phyloP scores from a whole-genome alignment of 176 grass and related monocot genomes.

The Phragmites australis region DNA sequence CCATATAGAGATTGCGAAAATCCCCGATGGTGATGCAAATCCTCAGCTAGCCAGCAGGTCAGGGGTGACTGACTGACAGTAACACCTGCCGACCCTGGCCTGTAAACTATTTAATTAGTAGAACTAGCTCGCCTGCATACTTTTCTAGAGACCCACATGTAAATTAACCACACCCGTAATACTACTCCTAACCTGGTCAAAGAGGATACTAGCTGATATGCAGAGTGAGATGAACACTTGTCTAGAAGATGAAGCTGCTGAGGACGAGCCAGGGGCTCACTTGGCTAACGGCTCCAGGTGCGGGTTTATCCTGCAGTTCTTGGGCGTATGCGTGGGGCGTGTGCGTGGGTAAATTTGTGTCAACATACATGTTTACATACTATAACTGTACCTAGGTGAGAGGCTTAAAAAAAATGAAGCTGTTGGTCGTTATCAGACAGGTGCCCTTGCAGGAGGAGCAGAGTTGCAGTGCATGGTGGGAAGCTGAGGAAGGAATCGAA shows the following conservation, averaged over 20 bases:
- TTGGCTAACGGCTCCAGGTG: too few relatives aligned
- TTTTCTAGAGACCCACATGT: not conserved
- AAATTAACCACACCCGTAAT: too few relatives aligned
- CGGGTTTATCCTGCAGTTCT: too few relatives aligned
- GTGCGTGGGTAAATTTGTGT: too few relatives aligned
- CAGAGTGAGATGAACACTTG: not conserved
- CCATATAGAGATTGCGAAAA: not conserved
- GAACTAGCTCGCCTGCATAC: not conserved
- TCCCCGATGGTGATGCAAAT: not conserved
- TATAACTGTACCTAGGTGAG: too few relatives aligned
- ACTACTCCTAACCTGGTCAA: slow-evolving; percentile 3
- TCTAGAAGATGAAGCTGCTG: not conserved
- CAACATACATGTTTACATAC: too few relatives aligned
- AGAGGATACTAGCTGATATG: not conserved
- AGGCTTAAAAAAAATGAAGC: too few relatives aligned
- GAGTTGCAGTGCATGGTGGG: not conserved
- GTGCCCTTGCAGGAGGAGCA: not conserved
- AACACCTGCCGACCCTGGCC: not conserved
- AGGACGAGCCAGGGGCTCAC: too few relatives aligned
- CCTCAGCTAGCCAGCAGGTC: not conserved
- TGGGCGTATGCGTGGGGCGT: too few relatives aligned
- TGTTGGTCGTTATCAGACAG: not conserved
- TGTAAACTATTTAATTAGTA: not conserved
- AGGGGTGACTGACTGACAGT: not conserved
- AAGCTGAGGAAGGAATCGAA: not conserved